phyloP scores from a whole-genome alignment of 169 alveolate species.

The Cryptosporidium bovis region DNA sequence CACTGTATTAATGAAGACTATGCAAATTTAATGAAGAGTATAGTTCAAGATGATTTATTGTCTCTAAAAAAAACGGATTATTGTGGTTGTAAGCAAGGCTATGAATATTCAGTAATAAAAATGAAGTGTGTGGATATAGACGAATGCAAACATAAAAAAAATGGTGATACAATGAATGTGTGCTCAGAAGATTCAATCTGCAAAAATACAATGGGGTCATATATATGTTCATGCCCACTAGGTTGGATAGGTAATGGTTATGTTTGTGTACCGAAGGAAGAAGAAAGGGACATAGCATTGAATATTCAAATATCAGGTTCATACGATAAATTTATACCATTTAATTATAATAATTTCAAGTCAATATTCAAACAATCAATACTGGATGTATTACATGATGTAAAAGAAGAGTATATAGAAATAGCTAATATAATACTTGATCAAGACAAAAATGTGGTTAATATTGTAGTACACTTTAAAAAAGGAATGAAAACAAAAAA shows the following conservation, averaged over 20 bases:
- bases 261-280: constrained; percentile 76
- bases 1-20: constrained; percentile 2
- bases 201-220: constrained; percentile 77
- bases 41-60: background rate
- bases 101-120: background rate
- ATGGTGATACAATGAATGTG: constrained; percentile 21
- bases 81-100: constrained; percentile 69
- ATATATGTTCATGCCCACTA: constrained; percentile 73
- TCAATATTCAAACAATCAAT: constrained; percentile 36
- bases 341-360: constrained; percentile 22
- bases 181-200: constrained; percentile 75
- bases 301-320: constrained; percentile 43
- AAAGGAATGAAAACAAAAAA: constrained; percentile 2
- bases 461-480: constrained; percentile 17
- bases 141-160: constrained; percentile 18
- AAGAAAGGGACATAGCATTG: constrained; percentile 55
- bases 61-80: background rate
- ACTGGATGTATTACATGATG: constrained; percentile 8
- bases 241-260: constrained; percentile 78
- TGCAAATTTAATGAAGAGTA: background rate
- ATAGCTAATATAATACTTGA: constrained; percentile 15
- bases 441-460: background rate
- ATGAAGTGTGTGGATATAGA: constrained; percentile 27
- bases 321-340: constrained; percentile 24
- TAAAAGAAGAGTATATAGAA: constrained; percentile 12